Base-by-base conservation (phyloP, 2,329 filamentous ascomycete genomes). In the Sclerotinia borealis region DNA sequence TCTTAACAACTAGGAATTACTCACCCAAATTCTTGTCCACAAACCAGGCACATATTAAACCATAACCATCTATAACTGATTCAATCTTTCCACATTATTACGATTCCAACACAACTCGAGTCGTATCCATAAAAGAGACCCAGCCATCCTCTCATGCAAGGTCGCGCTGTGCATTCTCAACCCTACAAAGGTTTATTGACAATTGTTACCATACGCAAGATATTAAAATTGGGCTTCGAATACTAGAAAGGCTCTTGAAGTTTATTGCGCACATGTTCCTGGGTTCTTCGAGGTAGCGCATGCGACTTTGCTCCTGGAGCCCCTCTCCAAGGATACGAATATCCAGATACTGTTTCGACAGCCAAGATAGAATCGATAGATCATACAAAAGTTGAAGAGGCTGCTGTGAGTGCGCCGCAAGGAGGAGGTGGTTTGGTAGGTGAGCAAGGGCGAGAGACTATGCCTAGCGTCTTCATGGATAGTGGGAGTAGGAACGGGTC, bases 401-500 rank as follows among this genome's bases (percentile, higher is more conserved):
- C 51, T 64, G 68, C 65, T 64, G 69, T 67, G 70, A 70, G 66
- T 52, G 66, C 63, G 59, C 50, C 65, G 65, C 67, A 69, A 67
- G 69, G 69, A 66, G 67, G 60, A 62, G 71, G 66, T 63, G 67
- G 67, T 67, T 54, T 50, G 65, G 67, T 67, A 66, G 68, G 67
- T 49, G 64, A 65, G 54, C 52, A 63, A 39, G 63, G 64, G 47
- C 61, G 58, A 64, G 68, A 67, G 71, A 75, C 66, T 71, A 84
- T 83, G 82, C 81, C 82, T 67, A 80, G 81, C 70, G 77, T 83
- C 77, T 80, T 78, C 70, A 84, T 84, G 81, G 81, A 84, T 68
- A 79, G 80, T 76, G 81, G 80, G 75, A 77, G 75, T 72, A 78
- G 79, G 72, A 81, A 81, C 72, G 80, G 81, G 69, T 76, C 77